These are phyloP conservation scores for Chrysosporium queenslandicum DNA, from an alignment of 2,329 filamentous ascomycete genomes.

Conservation along the genomic window DNA sequence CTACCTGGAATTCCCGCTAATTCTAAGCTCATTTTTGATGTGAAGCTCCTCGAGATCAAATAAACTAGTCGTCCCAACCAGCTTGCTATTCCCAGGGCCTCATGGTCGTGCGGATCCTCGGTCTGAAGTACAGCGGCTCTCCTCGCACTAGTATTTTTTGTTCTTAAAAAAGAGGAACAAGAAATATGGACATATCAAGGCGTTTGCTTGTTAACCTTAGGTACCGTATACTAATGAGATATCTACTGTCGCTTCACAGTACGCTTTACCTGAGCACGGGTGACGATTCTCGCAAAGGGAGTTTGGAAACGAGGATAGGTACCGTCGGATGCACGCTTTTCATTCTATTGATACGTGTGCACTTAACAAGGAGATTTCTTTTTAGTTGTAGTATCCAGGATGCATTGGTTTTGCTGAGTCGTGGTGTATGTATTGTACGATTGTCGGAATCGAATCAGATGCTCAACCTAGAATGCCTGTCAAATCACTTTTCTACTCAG, in stretches of 20 bases:
- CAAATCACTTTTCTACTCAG: too few relatives aligned
- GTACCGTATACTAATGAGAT: not conserved
- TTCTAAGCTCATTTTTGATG: constrained; percentile 84
- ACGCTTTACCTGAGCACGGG: not conserved
- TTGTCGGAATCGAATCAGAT: too few relatives aligned
- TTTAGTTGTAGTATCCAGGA: too few relatives aligned
- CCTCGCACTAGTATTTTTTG: not conserved
- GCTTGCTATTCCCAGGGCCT: not conserved
- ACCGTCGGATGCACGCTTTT: not conserved
- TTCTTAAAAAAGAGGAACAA: constrained; percentile 3
- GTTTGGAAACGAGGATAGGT: not conserved
- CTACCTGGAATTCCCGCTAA: constrained; percentile 81
- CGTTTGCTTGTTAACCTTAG: not conserved
- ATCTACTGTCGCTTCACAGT: not conserved
- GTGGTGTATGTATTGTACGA: too few relatives aligned
- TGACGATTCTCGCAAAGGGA: not conserved
- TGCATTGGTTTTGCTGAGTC: too few relatives aligned
- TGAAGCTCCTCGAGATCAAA: constrained; percentile 77
- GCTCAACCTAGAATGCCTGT: too few relatives aligned
- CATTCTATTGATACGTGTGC: not conserved
- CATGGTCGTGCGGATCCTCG: not conserved
- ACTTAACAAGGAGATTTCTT: not conserved
- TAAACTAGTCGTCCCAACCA: constrained; percentile 36
- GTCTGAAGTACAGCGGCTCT: not conserved
- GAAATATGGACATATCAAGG: not conserved